A percentile compares a stretch with the other conserved stretches of the same genome.
phyloP scores from a whole-genome alignment of 768 basidiomycete species.

The Trametes cubensis region DNA sequence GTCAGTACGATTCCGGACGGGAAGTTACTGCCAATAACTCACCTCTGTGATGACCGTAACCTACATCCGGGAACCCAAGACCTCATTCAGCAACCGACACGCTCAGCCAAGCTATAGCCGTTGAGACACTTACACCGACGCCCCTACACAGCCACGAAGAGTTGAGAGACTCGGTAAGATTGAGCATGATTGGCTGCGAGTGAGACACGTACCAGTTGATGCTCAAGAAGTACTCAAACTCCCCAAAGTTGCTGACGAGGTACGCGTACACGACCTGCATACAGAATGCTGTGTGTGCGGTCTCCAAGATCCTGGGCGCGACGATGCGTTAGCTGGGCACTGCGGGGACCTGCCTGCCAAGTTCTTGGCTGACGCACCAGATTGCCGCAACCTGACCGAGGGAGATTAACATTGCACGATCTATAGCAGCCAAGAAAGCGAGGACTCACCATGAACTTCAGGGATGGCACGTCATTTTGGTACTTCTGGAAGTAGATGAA shows the following conservation, averaged over 20 bases:
- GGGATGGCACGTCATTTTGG: constrained; percentile 6
- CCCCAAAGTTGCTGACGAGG: constrained; percentile 16
- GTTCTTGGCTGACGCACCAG: constrained; percentile 6
- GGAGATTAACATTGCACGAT: neutral
- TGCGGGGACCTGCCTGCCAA: neutral
- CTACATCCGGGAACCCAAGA: neutral
- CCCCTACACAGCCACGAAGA: constrained; percentile 2
- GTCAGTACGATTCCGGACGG: neutral
- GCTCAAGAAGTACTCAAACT: constrained; percentile 4
- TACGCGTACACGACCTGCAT: constrained; percentile 20
- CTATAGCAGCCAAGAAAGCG: neutral
- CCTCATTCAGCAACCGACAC: neutral
- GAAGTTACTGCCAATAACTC: neutral
- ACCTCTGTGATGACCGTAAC: constrained; percentile 12
- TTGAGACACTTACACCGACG: constrained; percentile 9
- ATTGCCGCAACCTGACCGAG: constrained; percentile 4
- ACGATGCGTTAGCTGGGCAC: neutral
- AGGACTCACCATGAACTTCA: constrained; percentile 10
- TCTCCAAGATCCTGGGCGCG: constrained; percentile 14
- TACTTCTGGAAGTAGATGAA: constrained; percentile 19
- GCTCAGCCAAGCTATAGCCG: too few species aligned
- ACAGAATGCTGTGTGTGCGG: constrained; percentile 19
- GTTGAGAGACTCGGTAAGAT: neutral
- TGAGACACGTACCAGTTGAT: constrained; percentile 12
- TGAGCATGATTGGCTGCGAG: neutral